These are phyloP conservation scores for Chlamydomonas applanata DNA, from an alignment of 139 green algal genomes.

Conservation along the genomic window DNA sequence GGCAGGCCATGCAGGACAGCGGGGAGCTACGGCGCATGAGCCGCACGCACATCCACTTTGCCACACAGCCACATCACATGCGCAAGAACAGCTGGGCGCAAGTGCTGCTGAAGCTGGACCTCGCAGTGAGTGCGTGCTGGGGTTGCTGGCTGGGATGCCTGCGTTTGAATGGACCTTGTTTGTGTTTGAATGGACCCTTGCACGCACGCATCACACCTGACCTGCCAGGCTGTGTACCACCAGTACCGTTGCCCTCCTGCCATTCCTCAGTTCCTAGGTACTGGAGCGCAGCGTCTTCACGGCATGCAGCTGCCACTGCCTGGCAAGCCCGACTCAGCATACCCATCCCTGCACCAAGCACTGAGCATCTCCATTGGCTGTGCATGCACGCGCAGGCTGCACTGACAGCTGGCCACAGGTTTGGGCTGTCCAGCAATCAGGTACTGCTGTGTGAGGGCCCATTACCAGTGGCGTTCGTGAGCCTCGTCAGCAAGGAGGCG, in stretches of 20 bases:
- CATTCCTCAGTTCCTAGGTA: too few species aligned
- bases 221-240: too few species aligned
- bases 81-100: constrained; percentile 57
- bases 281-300: too few species aligned
- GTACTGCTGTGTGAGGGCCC: constrained; percentile 66
- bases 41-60: constrained; percentile 76
- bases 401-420: constrained; percentile 44
- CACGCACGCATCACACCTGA: too few species aligned
- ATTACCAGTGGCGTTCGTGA: constrained; percentile 48
- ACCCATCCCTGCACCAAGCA: too few species aligned
- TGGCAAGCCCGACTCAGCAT: too few species aligned
- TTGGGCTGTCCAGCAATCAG: constrained; percentile 58
- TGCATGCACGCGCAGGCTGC: constrained; percentile 30
- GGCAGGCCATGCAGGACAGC: constrained; percentile 53
- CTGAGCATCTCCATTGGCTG: too few species aligned
- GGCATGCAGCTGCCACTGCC: too few species aligned
- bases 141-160: too few species aligned
- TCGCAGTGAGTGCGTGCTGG: constrained; percentile 24
- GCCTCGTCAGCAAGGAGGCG: constrained; percentile 17
- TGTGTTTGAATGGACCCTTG: too few species aligned
- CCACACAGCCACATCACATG: constrained; percentile 49
- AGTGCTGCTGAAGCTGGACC: constrained; percentile 49
- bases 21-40: constrained; percentile 57
- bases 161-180: too few species aligned
- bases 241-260: too few species aligned